Evolutionary conservation across 495 filamentous ascomycete species (phyloP), one percentile per base, ranked within the genome.

Genomic region (Aspergillus asperescens): DNA sequence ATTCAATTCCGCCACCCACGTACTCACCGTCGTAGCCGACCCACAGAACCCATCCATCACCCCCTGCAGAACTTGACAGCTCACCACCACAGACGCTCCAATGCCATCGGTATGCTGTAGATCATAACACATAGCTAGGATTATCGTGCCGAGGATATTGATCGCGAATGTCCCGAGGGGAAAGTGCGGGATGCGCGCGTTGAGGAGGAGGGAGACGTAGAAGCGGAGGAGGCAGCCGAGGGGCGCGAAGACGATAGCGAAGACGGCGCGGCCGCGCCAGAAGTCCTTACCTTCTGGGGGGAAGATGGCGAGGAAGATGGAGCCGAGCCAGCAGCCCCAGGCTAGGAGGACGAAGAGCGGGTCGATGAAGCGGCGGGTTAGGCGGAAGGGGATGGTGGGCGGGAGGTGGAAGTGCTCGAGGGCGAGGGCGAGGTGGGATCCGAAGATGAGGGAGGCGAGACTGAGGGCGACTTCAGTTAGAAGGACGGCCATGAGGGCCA

Each of bases 41-140:
- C 92, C 92, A 64, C 91, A 96, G 60, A 96, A 94, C 42, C 92
- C 92, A 73, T 96, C 91, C 71, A 85, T 79, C 20, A 95, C 70
- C 5, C 90, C 91, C 62, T 88, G 84, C 57, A 95, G 64, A 3
- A 95, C 82, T 74, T 91, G 88, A 62, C 90, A 93, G 22, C 83
- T 82, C 28, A 80, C 77, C 64, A 62, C 7, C 25, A 60, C 42
- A 2, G 43, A 29, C 1, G 61, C 55, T 1, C 66, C 60, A 22
- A 78, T 69, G 3, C 60, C 58, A 16, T 46, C 40, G 4, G 61
- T 69, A 62, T 86, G 87, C 65, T 89, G 86, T 45, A 91, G 65
- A 61, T 90, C 86, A 68, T 77, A 89, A 24, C 82, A 81, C 73
- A 91, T 79, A 0, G 81, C 83, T 44, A 79, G 62, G 7, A 83